Base-by-base conservation (phyloP, 345 rosid species). In the Murraya paniculata region DNA sequence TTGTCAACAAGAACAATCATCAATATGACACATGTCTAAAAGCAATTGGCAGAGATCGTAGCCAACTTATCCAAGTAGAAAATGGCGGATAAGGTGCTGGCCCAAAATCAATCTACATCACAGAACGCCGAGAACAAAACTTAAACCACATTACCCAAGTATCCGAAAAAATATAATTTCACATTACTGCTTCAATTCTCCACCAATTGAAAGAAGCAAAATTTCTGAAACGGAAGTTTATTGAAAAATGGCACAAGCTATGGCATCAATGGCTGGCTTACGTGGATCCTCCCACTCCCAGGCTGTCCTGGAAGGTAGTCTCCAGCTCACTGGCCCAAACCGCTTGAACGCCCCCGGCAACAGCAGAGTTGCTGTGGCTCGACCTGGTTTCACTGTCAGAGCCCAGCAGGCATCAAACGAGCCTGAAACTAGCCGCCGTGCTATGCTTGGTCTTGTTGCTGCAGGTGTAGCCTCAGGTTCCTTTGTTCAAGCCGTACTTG, bases 181-280 rank as follows among this genome's bases (percentile, higher is more conserved):
- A 71, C 45, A 48, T 78, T 72, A 78, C 78, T 72, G 0, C 36
- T 62, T 61, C 9, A 7, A 62, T 39, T 70, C 59, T 50, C 31
- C 28, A 35, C 10, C 67, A 80, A 58, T 62, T 71, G 61, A 25
- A 64, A 71, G 53, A 45, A 39, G 41, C 7, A 9, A 38, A 21
- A 38, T 35, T 28, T 10, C 30, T 14, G 21, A 60, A 27, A 74
- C 55, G 24, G 53, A 53, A 2, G 31, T 11, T 45, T 33, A 64
- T 2, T 9, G 70, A 67, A 53, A 53, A 61, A 88, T 91, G 95
- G 91, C 93, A 69, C 90, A 88, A 18, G 84, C 91, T 68, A 84
- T 93, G 91, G 93, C 98, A 73, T 93, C 96, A 5, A 86, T 91
- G 93, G 85, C 89, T 64, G 89, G 97, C 77, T 77, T 93, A 70